Percentiles rank a stretch among this genome's conserved stretches.
phyloP scores from a whole-genome alignment of 2,329 filamentous ascomycete genomes.

The Dryadomyces quercivorus region DNA sequence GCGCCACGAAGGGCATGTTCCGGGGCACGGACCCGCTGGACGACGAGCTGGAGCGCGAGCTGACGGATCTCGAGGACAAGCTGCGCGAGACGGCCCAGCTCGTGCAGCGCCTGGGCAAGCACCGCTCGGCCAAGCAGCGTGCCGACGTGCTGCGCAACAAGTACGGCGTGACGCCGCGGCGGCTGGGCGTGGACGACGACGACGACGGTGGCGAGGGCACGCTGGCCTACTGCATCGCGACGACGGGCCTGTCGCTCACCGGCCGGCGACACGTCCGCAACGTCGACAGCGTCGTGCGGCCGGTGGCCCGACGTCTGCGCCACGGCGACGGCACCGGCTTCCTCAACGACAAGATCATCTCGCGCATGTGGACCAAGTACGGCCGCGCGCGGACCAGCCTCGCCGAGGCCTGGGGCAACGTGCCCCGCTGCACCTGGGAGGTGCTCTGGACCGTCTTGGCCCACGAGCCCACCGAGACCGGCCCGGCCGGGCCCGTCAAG shows the following conservation, averaged over 20 bases:
- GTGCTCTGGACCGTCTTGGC: constrained; percentile 53
- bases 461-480: constrained; percentile 31
- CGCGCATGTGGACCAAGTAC: constrained; percentile 36
- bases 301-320: constrained; percentile 22
- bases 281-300: constrained; percentile 18
- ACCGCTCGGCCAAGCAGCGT: constrained; percentile 1
- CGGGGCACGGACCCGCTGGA: constrained; percentile 19
- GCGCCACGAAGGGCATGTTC: constrained; percentile 24
- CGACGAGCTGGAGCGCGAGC: constrained; percentile 24
- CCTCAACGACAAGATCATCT: constrained; percentile 15
- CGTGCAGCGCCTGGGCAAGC: constrained; percentile 15
- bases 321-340: constrained; percentile 7
- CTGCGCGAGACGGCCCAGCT: constrained; percentile 15
- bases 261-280: constrained; percentile 14
- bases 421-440: constrained; percentile 52
- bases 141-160: constrained; percentile 6
- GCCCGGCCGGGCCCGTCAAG: constrained; percentile 6
- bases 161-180: constrained; percentile 7
- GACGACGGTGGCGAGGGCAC: background rate
- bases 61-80: constrained; percentile 23
- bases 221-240: background rate
- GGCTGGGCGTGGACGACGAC: background rate
- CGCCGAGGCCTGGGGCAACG: constrained; percentile 32
- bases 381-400: constrained; percentile 31
- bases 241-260: constrained; percentile 13